These are phyloP conservation scores for Chlamydomonas sp. DNA, from an alignment of 139 green algal species.

Conservation along the genomic window DNA sequence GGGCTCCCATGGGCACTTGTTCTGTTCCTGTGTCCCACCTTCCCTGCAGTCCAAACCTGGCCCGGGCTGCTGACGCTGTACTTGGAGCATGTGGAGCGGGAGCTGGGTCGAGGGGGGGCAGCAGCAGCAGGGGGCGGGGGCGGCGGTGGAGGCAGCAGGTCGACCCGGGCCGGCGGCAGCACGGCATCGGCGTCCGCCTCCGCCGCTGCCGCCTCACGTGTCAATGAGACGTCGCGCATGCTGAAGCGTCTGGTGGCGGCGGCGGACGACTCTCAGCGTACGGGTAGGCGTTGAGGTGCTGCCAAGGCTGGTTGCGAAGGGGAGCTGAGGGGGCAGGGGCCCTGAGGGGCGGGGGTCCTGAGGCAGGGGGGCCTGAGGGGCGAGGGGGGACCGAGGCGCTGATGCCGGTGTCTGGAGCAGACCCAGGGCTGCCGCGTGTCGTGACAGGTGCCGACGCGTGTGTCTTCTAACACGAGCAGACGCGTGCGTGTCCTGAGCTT, in stretches of 20 bases:
- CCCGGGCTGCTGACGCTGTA: not conserved
- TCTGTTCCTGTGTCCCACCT: too few relatives aligned
- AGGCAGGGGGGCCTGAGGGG: too few relatives aligned
- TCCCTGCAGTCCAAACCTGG: conserved; percentile 18
- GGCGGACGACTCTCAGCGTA: conserved; percentile 24
- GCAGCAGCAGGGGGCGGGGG: not conserved
- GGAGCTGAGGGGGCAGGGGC: too few relatives aligned
- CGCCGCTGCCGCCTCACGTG: not conserved
- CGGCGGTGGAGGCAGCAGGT: not conserved
- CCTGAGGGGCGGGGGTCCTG: too few relatives aligned
- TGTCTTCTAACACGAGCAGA: too few relatives aligned
- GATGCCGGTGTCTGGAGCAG: too few relatives aligned
- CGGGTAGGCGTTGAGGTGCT: not conserved
- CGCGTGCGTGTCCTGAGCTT: too few relatives aligned
- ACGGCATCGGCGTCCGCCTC: not conserved
- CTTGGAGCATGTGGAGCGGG: not conserved
- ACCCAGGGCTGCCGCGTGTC: too few relatives aligned
- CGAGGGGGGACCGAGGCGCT: too few relatives aligned
- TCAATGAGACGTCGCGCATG: not conserved
- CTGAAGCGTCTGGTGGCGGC: conserved; percentile 9
- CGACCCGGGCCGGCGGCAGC: not conserved
- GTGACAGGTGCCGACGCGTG: too few relatives aligned
- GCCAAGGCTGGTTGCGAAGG: not conserved
- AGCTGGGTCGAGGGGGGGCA: not conserved
- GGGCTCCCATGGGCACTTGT: too few relatives aligned